Evolutionary conservation across 2,329 filamentous ascomycete species (phyloP), one percentile per base, ranked within the genome.

Genomic region (Aspergillus terreus): DNA sequence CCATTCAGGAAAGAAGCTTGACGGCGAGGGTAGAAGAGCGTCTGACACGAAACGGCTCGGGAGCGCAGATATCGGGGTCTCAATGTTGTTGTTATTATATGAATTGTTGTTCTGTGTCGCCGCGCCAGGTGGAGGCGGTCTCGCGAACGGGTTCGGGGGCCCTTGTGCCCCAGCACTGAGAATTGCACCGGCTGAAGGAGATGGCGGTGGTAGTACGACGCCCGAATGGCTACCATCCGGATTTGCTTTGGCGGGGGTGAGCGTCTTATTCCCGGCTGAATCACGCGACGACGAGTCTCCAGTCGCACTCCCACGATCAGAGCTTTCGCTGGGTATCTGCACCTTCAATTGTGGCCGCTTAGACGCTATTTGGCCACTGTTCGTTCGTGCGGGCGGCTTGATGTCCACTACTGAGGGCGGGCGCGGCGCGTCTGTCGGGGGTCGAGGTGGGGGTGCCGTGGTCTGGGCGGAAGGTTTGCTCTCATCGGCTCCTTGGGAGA

Each of bases 111-210:
- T 70, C 36, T 76, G 64, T 9, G 66, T 57, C 36, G 62, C 60
- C 43, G 66, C 53, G 14, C 58, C 65, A n/a, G 91, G 89, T 4
- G 88, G 90, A 23, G 86, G 82, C 1, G 92, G 94, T 40, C 92
- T 82, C 6, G 94, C 94, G 69, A 97, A 99, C 0, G 94, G 94
- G 68, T 99, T 99, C 2, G 91, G 91, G 12, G 94, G 94, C 0
- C 94, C 94, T 35, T 86, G 87, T 7, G 94, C 92, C 38, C 94
- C 94, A 0, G 94, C 94, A 44, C 91, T 96, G 50, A 96, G 78
- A 6, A 97, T 78, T 2, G 90, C 84, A 19, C 88, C 88, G 2
- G 90, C 88, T 27, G 90, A 95, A 0, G 94, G 92, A 1, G 94
- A 96, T 0, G 94, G 94, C 6, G 92, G 92, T 15, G 94, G 94